These are phyloP conservation scores for Penicillium psychrosexuale DNA, from an alignment of 2,329 filamentous ascomycete genomes.

Conservation along the genomic window DNA sequence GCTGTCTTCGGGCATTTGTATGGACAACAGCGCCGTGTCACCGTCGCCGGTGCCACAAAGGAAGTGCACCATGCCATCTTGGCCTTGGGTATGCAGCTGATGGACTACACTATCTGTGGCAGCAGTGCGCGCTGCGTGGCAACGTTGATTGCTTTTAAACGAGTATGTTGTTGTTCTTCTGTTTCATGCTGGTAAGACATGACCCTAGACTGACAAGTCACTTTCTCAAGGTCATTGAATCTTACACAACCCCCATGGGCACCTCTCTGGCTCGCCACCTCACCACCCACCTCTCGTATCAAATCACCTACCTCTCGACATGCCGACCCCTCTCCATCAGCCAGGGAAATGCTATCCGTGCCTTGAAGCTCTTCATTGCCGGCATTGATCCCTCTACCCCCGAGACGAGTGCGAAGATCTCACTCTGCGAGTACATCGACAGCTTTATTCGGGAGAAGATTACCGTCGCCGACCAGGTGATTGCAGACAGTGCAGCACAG, in stretches of 20 bases:
- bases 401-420: constrained; percentile 76
- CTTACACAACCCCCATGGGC: constrained; percentile 84
- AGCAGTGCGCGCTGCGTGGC: constrained; percentile 84
- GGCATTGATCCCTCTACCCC: constrained; percentile 83
- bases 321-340: constrained; percentile 95
- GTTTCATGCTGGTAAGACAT: neutral
- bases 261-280: constrained; percentile 87
- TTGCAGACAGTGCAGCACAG: constrained; percentile 69
- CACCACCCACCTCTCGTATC: constrained; percentile 85
- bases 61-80: constrained; percentile 84
- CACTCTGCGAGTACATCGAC: constrained; percentile 78
- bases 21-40: constrained; percentile 67
- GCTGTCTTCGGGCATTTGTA: constrained; percentile 81
- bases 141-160: constrained; percentile 84
- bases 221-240: constrained; percentile 69
- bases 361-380: constrained; percentile 88
- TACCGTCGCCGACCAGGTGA: constrained; percentile 79
- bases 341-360: constrained; percentile 94
- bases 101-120: constrained; percentile 81
- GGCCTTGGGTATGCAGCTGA: constrained; percentile 84
- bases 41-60: constrained; percentile 59
- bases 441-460: constrained; percentile 88
- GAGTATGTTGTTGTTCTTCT: constrained; percentile 51
- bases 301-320: constrained; percentile 91
- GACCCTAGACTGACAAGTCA: constrained; percentile 14